Evolutionary conservation across 1,284 basidiomycete genomes (phyloP).

Genomic region (Ganoderma sinense): DNA sequence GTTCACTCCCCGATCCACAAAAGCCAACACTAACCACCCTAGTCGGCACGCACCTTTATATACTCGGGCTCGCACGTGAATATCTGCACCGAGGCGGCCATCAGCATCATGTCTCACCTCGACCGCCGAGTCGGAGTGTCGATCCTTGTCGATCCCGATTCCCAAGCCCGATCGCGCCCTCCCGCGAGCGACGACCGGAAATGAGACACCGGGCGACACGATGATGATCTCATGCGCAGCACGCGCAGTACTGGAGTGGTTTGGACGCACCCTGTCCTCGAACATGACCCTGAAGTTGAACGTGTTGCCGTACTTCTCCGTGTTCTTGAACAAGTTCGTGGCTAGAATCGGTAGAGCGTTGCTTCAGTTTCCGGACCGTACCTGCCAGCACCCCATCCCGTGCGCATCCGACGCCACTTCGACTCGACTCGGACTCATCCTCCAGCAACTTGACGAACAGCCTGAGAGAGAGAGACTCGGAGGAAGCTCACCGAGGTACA

Average conservation of each 20-base stretch:
- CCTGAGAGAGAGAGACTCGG: too few species aligned
- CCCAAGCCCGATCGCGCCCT: background rate
- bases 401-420: too few species aligned
- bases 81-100: slow-evolving; percentile 25
- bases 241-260: background rate
- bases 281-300: slow-evolving; percentile 33
- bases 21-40: too few species aligned
- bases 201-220: background rate
- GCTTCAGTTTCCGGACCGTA: too few species aligned
- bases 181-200: background rate
- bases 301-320: slow-evolving; percentile 32
- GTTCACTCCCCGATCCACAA: too few species aligned
- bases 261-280: slow-evolving; percentile 35
- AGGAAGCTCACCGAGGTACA: too few species aligned
- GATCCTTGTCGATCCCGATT: too few species aligned
- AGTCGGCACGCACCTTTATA: slow-evolving; percentile 33
- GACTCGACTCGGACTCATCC: too few species aligned
- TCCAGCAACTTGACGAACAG: too few species aligned
- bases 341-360: slow-evolving; percentile 15
- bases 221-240: background rate
- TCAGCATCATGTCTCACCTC: background rate
- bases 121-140: background rate
- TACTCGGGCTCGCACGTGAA: slow-evolving; percentile 41
- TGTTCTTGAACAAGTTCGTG: slow-evolving; percentile 25
- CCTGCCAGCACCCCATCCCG: too few species aligned